These are phyloP conservation scores for Neofusicoccum sp. DNA, from an alignment of 2,329 filamentous ascomycete genomes.

Conservation along the genomic window DNA sequence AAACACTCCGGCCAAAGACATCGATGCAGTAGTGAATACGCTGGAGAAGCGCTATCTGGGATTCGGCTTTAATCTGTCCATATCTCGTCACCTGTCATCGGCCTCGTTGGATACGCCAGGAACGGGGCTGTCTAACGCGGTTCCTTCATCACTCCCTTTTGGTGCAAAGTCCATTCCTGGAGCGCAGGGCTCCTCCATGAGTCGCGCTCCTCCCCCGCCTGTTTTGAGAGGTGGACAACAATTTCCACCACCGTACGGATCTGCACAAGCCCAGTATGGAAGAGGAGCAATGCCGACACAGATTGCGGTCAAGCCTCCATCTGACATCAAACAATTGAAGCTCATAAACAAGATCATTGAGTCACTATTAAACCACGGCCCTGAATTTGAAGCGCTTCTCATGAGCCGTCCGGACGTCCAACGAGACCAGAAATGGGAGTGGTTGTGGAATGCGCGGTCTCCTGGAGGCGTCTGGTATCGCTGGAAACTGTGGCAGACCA, in stretches of 20 bases:
- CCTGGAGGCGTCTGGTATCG: constrained; percentile 85
- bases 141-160: constrained; percentile 64
- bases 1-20: constrained; percentile 78
- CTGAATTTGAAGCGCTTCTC: constrained; percentile 85
- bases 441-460: constrained; percentile 84
- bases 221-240: constrained; percentile 43
- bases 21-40: constrained; percentile 74
- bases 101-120: constrained; percentile 60
- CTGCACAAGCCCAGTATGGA: constrained; percentile 27
- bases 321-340: constrained; percentile 73
- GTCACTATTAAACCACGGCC: constrained; percentile 71
- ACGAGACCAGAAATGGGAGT: constrained; percentile 85
- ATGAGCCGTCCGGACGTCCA: constrained; percentile 86
- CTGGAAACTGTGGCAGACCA: constrained; percentile 83
- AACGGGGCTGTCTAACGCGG: constrained; percentile 46
- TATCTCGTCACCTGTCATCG: constrained; percentile 81
- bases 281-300: constrained; percentile 52
- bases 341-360: constrained; percentile 89
- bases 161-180: constrained; percentile 60
- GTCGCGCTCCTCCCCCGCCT: constrained; percentile 65
- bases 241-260: constrained; percentile 28
- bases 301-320: constrained; percentile 66
- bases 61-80: constrained; percentile 75
- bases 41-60: constrained; percentile 84
- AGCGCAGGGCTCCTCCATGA: constrained; percentile 45